Base-by-base conservation (phyloP, 257 asterid genomes). In the Solanum verrucosum region DNA sequence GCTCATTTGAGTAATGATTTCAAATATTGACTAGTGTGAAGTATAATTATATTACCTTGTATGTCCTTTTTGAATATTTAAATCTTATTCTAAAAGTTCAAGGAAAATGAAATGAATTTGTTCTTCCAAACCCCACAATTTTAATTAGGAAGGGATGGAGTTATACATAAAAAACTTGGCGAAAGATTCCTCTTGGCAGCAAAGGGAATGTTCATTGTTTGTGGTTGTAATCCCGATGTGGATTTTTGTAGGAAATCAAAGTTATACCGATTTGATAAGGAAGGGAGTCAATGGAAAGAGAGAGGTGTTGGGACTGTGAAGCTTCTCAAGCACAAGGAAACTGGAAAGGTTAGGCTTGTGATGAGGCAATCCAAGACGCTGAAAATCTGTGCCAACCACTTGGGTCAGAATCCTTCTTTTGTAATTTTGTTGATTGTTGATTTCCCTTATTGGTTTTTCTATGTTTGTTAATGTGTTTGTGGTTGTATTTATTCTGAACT, bases 361-460 rank as follows among this genome's bases (percentile, higher is more conserved):
- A 94, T 96, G 99, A 93, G 98, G 90, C 98, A 96, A 93, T 92
- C 91, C 89, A 96, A 95, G 94, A 96, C 98, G 23, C 98, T 96
- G 21, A 96, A 96, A 92, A 96, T 94, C 90, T 95, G 98, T 23
- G 99, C 98, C 82, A 96, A 96, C 86, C 98, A 96, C 92, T 93
- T 94, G 56, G 98, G 99, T 96, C 60, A 88, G 93, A 37, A 42
- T 70, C 9, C 79, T 4, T 88, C 13, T 84, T n/a, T 74, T 44
- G 10, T 35, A 46, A 7, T 86, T 42, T 68, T 82, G 25, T 49
- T 37, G 29, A 20, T 84, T 40, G n/a, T 49, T 42, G 29, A 20
- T 84, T 40, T 87, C 6, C 20, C 15, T 67, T 52, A 63, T 15
- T 65, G 0, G 1, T 72, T 29, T 79, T 37, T 15, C 16, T 88